Base-by-base conservation (phyloP, 1,139 yeast species). In the Chernovozyma aurita region DNA sequence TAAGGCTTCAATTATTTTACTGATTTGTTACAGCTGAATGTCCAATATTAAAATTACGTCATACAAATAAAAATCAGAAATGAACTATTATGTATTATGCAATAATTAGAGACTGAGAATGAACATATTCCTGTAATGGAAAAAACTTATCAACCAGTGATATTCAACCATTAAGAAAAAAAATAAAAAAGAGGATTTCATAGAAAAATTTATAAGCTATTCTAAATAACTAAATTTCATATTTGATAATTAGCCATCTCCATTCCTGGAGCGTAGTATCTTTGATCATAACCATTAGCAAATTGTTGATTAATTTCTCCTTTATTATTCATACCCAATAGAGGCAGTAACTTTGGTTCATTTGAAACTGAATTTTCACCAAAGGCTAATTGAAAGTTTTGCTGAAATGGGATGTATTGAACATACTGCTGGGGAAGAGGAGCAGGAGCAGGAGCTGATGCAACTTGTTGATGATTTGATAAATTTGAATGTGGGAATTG, bases 361-460 rank as follows among this genome's bases (percentile, higher is more conserved):
- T n/a, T 22, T 5, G 28, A 25, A 20, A 15, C 28, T 15, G n/a
- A n/a, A 18, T 30, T 34, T 13, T 27, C 34, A 24, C 40, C 35
- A 24, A 30, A 33, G 12, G 40, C 20, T 8, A 33, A 17, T 20
- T 30, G 40, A 28, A 37, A 22, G 26, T 37, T 37, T 25, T 37
- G 40, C 18, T 37, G 40, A 14, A 30, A 37, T 9, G 40, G 40
- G 18, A 37, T 24, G 24, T 37, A 37, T 31, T 37, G 40, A n/a
- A 37, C 40, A 18, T 37, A 37, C 24, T 33, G 39, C 13, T 33
- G 37, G 18, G 35, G 40, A 22, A 32, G 35, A 16, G 30, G 37
- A 12, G 37, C 24, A 12, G 47, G 46, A 9, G 42, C 49, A 16
- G 30, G 37, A 12, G 37, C 24, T n/a, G 47, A 45, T 11, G 42